Evolutionary conservation across 805 yeast genomes (phyloP), one percentile per base, ranked within the genome.

Genomic region (Metschnikowia cerradonensis): DNA sequence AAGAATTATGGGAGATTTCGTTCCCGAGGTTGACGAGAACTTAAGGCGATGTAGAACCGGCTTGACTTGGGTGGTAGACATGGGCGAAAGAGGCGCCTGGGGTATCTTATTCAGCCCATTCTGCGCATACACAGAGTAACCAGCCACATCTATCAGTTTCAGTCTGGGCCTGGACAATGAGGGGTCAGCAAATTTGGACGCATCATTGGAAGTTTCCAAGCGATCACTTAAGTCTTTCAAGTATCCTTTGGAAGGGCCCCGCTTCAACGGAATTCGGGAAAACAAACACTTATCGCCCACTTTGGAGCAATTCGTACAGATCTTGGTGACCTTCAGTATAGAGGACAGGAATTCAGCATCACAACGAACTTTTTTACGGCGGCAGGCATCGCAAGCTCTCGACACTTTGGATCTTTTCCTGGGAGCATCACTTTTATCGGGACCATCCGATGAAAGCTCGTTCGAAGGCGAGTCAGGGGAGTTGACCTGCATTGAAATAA

Each of bases 171-270:
- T 48, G 13, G 43, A 20, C 15, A 23, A 15, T 11, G 32, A 20
- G 3, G 45, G 3, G 39, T 36, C 52, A 30, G 23, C 31, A 4
- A 17, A 35, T n/a, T 38, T 40, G 13, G 19, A n/a, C 17, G 23
- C 14, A 4, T 26, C 39, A 23, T 41, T 19, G 32, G 34, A 40
- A n/a, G 34, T 20, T 6, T 52, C 51, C 33, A 66, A 53, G 54
- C 67, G 66, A 32, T 72, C 75, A 49, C 69, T 75, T 41, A 66
- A 59, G 49, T 72, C 79, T 45, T 76, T 67, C n/a, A 75, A 71
- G 56, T 80, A 84, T 1, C 92, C 92, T 60, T 86, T 87, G 0
- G 86, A 76, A 0, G 95, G 95, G 0, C 95, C 95, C 57, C 95
- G 69, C 59, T 87, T 87, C 63, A 87, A 64, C 0, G 91, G 95